phyloP scores from a whole-genome alignment of 495 filamentous ascomycete genomes.

The Annulohypoxylon maeteangense region DNA sequence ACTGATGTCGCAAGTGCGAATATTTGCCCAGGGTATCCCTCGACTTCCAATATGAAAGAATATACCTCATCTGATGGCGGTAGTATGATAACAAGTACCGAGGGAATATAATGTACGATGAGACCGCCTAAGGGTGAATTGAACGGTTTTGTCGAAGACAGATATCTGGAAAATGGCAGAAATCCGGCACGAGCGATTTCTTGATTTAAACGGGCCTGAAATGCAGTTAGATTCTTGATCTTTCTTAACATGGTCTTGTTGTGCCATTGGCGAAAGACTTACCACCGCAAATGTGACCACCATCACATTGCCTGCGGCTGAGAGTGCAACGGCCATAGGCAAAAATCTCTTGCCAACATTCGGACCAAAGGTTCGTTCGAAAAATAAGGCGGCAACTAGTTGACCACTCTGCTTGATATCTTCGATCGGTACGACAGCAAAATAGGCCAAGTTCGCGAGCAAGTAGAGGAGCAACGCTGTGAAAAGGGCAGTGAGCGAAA shows the following conservation, averaged over 20 bases:
- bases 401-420: slow-evolving; percentile 75
- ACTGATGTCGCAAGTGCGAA: slow-evolving; percentile 67
- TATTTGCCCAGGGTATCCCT: slow-evolving; percentile 74
- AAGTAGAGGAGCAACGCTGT: slow-evolving; percentile 72
- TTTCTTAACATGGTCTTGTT: not conserved
- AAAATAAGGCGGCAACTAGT: slow-evolving; percentile 74
- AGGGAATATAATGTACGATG: slow-evolving; percentile 75
- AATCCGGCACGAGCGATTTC: slow-evolving; percentile 66
- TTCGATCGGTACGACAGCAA: slow-evolving; percentile 72
- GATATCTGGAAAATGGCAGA: slow-evolving; percentile 69
- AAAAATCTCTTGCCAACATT: slow-evolving; percentile 66
- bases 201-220: slow-evolving; percentile 67
- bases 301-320: slow-evolving; percentile 79
- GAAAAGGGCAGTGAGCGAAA: slow-evolving; percentile 68
- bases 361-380: slow-evolving; percentile 71
- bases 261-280: slow-evolving; percentile 27
- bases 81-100: slow-evolving; percentile 70
- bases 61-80: slow-evolving; percentile 74
- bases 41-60: slow-evolving; percentile 78
- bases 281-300: slow-evolving; percentile 76
- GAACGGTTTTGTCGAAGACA: slow-evolving; percentile 75
- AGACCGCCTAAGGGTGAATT: slow-evolving; percentile 73
- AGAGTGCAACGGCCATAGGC: slow-evolving; percentile 72
- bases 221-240: not conserved
- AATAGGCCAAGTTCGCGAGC: slow-evolving; percentile 76